Evolutionary conservation across 345 rosid species (phyloP), one percentile per base, ranked within the genome.

Genomic region (Syzygium aqueum): DNA sequence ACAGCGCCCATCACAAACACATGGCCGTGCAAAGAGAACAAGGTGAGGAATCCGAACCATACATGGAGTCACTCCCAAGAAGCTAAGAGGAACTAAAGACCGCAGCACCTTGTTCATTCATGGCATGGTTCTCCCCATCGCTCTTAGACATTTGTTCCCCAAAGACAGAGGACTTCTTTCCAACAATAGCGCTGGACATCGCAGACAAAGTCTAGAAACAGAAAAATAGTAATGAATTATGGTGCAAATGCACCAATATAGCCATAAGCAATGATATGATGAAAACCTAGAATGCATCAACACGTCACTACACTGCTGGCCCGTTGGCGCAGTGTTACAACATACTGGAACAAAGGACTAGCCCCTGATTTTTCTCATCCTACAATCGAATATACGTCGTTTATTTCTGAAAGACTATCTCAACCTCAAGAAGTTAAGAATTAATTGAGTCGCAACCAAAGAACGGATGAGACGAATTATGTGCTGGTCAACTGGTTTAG

Each of bases 61-160:
- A 94, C 98, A 91, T 93, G 78, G 96, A 85, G 88, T 89, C 90
- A 67, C 90, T 89, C 89, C 94, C 94, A 0, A 96, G 98, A 91
- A 95, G 90, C 99, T 99, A 95, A 77, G 96, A 92, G 40, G 99
- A 96, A 88, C 92, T 92, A 88, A 95, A 95, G 90, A 94, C 94
- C 43, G 93, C 87, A 85, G 94, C 94, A 80, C 93, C 98, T 83
- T 92, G 90, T 84, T 91, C 93, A 1, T 84, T 85, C 87, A 83
- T 88, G 43, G 84, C 84, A 52, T 88, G 94, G 78, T 95, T 95
- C 54, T 94, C 98, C 22, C 91, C 96, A 54, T 94, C 97, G 25
- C 93, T 92, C 53, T 88, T 93, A 17, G 91, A 86, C 88, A 90
- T 54, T 80, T 87, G 90, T 56, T 87, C 93, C 51, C 94, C 92